Conservation (phyloP, 352 stramenopile species). For the Pythium vanterpoolii region DNA sequence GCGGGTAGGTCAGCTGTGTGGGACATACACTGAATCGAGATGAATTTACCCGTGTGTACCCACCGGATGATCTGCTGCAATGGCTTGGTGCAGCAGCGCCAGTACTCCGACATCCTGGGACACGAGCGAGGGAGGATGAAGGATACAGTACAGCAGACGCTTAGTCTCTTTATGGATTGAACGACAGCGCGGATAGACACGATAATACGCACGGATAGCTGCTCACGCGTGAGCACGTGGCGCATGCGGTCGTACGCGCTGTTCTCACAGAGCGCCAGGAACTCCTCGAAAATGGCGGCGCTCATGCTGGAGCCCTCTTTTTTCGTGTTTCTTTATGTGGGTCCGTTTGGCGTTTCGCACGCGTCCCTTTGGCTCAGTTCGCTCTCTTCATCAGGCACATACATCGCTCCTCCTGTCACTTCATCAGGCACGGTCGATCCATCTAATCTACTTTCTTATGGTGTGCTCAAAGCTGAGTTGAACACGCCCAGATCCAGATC, state of each 20-base stretch:
- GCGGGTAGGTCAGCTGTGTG: background rate
- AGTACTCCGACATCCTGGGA: slow-evolving; percentile 1
- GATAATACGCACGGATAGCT: background rate
- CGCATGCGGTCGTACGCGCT: background rate
- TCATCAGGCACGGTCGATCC: no score
- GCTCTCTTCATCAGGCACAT: no score
- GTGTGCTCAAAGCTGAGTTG: no score
- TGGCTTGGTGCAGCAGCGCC: slow-evolving; percentile 11
- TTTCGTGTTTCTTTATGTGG: no score
- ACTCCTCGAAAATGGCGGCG: background rate
- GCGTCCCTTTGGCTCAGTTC: background rate
- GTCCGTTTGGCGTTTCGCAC: background rate
- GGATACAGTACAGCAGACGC: background rate
- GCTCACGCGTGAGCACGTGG: background rate
- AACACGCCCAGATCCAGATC: no score
- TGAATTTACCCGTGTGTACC: background rate
- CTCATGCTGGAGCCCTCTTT: background rate
- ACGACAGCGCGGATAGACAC: background rate
- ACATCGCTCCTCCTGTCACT: no score
- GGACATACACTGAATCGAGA: background rate
- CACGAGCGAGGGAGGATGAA: background rate
- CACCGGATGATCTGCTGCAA: slow-evolving; percentile 13
- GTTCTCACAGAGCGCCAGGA: background rate
- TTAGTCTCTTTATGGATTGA: no score
- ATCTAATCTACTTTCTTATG: no score